Conservation (phyloP, 2,329 filamentous ascomycete genomes). For the Aspergillus latus region DNA sequence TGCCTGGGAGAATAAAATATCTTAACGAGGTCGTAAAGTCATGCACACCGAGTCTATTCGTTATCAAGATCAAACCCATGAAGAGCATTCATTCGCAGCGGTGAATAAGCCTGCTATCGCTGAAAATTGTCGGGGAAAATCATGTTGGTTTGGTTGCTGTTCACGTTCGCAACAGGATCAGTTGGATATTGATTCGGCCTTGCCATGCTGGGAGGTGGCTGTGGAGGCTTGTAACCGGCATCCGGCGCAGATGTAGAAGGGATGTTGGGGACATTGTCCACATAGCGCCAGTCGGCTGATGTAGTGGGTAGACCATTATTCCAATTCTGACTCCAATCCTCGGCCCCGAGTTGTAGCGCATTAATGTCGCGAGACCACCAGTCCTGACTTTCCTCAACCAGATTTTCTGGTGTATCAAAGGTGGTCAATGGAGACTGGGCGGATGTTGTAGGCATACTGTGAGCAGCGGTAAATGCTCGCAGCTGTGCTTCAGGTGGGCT, state of each 20-base stretch:
- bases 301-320: conserved; percentile 20
- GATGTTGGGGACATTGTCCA: conserved; percentile 10
- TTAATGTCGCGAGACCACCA: conserved; percentile 65
- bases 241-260: conserved; percentile 16
- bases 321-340: conserved; percentile 54
- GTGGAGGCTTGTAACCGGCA: conserved; percentile 8
- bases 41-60: background rate
- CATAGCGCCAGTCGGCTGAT: conserved; percentile 16
- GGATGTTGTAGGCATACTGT: conserved; percentile 34
- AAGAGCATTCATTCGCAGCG: background rate
- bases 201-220: conserved; percentile 11
- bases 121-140: conserved; percentile 18
- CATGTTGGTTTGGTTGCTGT: conserved; percentile 2
- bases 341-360: conserved; percentile 61
- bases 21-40: conserved; percentile 2
- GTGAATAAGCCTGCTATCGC: conserved; percentile 3
- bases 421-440: conserved; percentile 51
- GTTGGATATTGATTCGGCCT: conserved; percentile 9
- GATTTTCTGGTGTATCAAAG: conserved; percentile 60
- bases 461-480: conserved; percentile 23
- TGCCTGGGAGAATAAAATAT: background rate
- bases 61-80: background rate
- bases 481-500: conserved; percentile 25
- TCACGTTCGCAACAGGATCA: conserved; percentile 9
- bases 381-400: conserved; percentile 64